phyloP scores from a whole-genome alignment of 306 rosid species.

The Cercis canadensis region DNA sequence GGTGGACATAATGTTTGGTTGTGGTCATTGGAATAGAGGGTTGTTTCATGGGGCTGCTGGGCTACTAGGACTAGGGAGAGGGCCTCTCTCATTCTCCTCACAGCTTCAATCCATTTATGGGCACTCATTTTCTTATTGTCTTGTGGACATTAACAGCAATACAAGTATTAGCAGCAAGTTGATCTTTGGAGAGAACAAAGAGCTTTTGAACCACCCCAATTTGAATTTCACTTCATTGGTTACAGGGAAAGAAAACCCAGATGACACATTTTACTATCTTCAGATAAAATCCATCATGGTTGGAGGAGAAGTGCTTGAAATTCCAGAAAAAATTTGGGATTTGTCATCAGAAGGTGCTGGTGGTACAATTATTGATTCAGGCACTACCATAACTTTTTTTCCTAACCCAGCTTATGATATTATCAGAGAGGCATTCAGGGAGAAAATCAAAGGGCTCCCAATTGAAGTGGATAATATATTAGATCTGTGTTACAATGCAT shows the following conservation, averaged over 20 bases:
- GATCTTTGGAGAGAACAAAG: conserved; percentile 68
- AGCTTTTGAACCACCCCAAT: conserved; percentile 46
- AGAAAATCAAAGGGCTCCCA: conserved; percentile 52
- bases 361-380: conserved; percentile 81
- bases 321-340: conserved; percentile 65
- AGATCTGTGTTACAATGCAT: conserved; percentile 73
- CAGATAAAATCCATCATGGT: conserved; percentile 62
- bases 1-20: conserved; percentile 77
- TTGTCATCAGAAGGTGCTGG: conserved; percentile 59
- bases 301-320: conserved; percentile 60
- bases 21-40: conserved; percentile 89
- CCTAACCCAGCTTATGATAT: conserved; percentile 58
- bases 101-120: conserved; percentile 76
- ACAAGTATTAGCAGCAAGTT: conserved; percentile 65
- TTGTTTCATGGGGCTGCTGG: conserved; percentile 81
- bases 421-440: conserved; percentile 62
- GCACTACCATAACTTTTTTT: conserved; percentile 74
- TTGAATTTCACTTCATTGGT: conserved; percentile 68
- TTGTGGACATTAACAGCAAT: conserved; percentile 66
- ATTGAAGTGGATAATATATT: conserved; percentile 44
- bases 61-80: conserved; percentile 74
- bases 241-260: conserved; percentile 57
- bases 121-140: conserved; percentile 77
- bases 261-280: conserved; percentile 76
- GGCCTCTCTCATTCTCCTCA: conserved; percentile 72